Percentiles rank a stretch among this genome's conserved stretches.
phyloP scores from a whole-genome alignment of 805 yeast genomes.

The Monosporozyma aquatica region DNA sequence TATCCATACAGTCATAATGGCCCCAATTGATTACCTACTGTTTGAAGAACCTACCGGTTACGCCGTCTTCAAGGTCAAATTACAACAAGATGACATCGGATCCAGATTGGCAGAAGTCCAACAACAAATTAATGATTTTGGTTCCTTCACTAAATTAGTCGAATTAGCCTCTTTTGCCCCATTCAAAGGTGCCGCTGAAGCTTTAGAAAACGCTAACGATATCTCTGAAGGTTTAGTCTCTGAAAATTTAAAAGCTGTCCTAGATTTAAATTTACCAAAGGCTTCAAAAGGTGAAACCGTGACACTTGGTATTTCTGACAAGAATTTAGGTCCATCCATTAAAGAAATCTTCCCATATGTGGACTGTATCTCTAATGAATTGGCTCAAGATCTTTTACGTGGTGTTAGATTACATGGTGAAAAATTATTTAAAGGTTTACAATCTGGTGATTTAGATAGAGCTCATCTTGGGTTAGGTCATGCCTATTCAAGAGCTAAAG shows the following conservation, averaged over 20 bases:
- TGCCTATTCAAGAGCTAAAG: conserved; percentile 98
- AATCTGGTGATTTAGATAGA: conserved; percentile 91
- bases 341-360: conserved; percentile 83
- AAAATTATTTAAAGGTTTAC: conserved; percentile 83
- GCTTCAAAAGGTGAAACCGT: conserved; percentile 56
- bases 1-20: conserved; percentile 33
- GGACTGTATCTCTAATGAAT: conserved; percentile 84
- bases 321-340: conserved; percentile 91
- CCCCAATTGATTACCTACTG: conserved; percentile 79
- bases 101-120: conserved; percentile 90
- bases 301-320: conserved; percentile 83
- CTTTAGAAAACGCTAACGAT: conserved; percentile 95
- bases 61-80: conserved; percentile 86
- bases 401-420: conserved; percentile 88
- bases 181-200: conserved; percentile 98
- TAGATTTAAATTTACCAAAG: conserved; percentile 86
- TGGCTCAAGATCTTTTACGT: conserved; percentile 89
- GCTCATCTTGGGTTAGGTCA: conserved; percentile 99
- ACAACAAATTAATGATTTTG: conserved; percentile 76
- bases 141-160: conserved; percentile 81
- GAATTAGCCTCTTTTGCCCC: conserved; percentile 95
- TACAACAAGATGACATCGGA: conserved; percentile 92
- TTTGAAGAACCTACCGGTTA: conserved; percentile 99
- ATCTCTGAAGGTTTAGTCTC: conserved; percentile 94
- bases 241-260: conserved; percentile 79